Evolutionary conservation across 2,329 filamentous ascomycete genomes (phyloP).

Genomic region (Alternaria longipes): DNA sequence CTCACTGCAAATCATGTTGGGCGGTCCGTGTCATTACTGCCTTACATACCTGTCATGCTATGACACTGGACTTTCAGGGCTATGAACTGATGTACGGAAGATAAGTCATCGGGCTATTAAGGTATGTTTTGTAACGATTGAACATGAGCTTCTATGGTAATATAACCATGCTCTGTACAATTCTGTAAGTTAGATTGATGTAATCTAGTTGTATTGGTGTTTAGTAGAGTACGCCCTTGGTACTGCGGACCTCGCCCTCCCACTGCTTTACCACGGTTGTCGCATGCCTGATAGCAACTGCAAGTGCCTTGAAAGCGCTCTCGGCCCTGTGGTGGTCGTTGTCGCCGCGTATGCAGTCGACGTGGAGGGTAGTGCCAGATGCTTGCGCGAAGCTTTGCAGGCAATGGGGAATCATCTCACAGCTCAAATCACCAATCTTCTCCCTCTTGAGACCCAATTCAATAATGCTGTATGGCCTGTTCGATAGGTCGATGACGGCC

Average conservation of each 20-base stretch:
- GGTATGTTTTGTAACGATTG: background rate
- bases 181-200: background rate
- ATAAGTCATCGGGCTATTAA: background rate
- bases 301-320: conserved; percentile 96
- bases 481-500: conserved; percentile 93
- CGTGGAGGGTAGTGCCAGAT: conserved; percentile 90
- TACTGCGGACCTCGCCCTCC: conserved; percentile 93
- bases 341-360: conserved; percentile 87
- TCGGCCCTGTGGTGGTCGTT: conserved; percentile 98
- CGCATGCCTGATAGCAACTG: conserved; percentile 82
- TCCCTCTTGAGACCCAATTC: conserved; percentile 87
- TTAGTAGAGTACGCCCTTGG: conserved; percentile 83
- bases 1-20: background rate
- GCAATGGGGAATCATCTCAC: conserved; percentile 96
- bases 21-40: background rate
- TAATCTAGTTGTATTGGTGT: background rate
- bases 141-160: background rate
- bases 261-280: conserved; percentile 77
- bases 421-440: conserved; percentile 89
- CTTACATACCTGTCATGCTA: background rate
- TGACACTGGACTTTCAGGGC: background rate
- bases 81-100: background rate
- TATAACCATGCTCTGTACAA: background rate
- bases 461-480: conserved; percentile 85
- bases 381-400: conserved; percentile 93